A percentile compares a stretch with the other conserved stretches of the same genome.
phyloP scores from a whole-genome alignment of 371 early-diverging fungal species.

The Mortierella sp. region DNA sequence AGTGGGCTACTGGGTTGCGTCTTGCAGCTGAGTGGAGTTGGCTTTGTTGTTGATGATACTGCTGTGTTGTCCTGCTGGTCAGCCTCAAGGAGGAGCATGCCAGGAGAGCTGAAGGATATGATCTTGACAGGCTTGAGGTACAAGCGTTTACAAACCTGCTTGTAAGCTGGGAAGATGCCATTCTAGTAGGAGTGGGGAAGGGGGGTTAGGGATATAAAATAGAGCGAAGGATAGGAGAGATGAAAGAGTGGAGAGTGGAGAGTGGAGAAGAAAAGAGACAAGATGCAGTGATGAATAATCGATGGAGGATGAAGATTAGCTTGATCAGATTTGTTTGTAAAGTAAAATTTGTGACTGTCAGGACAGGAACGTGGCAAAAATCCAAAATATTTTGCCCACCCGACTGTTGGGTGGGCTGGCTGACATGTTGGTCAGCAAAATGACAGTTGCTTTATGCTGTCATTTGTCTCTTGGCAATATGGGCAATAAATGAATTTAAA shows the following conservation, averaged over 20 bases:
- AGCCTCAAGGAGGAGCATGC: conserved; percentile 11
- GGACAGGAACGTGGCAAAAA: too few species aligned
- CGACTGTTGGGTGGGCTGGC: too few species aligned
- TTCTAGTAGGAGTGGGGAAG: not conserved
- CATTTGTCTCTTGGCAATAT: too few species aligned
- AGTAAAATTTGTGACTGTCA: too few species aligned
- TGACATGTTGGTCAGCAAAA: too few species aligned
- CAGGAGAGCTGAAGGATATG: not conserved
- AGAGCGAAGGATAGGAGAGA: not conserved
- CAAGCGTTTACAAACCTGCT: not conserved
- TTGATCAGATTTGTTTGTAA: not conserved
- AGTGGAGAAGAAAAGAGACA: not conserved
- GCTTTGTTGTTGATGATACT: not conserved
- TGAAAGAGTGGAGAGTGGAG: conserved; percentile 6
- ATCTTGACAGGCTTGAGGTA: not conserved
- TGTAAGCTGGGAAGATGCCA: not conserved
- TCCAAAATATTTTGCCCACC: too few species aligned
- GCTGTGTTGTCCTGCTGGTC: not conserved
- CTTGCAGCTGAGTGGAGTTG: not conserved
- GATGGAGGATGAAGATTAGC: not conserved
- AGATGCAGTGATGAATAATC: not conserved
- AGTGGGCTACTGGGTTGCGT: not conserved
- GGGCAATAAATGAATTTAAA: too few species aligned
- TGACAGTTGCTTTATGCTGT: too few species aligned
- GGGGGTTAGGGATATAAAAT: not conserved